Evolutionary conservation across 306 rosid species (phyloP).

Genomic region (Adenanthera pavonina): DNA sequence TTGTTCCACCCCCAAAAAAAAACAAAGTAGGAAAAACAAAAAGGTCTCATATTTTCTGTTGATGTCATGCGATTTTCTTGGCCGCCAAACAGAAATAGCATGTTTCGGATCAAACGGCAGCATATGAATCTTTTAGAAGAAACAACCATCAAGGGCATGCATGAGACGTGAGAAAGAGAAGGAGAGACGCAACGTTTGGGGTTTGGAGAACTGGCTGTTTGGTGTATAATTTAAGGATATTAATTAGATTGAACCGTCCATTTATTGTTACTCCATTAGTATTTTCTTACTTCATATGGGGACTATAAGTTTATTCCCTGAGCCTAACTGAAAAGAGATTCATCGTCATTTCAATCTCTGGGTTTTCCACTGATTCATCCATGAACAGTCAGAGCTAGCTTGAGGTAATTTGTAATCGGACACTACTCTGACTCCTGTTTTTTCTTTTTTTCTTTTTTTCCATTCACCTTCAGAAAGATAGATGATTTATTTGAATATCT

Average conservation of each 20-base stretch:
- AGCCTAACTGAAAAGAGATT: not conserved
- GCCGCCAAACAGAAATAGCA: slow-evolving; percentile 35
- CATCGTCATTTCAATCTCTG: slow-evolving; percentile 16
- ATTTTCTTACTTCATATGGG: not conserved
- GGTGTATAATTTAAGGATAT: slow-evolving; percentile 48
- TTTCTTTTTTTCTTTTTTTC: not conserved
- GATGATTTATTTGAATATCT: not conserved
- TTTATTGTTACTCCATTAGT: slow-evolving; percentile 32
- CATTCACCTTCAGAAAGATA: not conserved
- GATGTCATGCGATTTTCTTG: slow-evolving; percentile 37
- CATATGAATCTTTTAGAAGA: not conserved
- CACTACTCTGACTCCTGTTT: not conserved
- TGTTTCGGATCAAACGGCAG: slow-evolving; percentile 25
- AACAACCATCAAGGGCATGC: slow-evolving; percentile 17
- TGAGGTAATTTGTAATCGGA: slow-evolving; percentile 25
- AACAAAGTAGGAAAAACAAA: no score
- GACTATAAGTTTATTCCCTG: not conserved
- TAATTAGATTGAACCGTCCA: slow-evolving; percentile 53
- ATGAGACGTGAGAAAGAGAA: slow-evolving; percentile 20
- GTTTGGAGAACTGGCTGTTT: slow-evolving; percentile 42
- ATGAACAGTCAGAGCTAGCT: not conserved
- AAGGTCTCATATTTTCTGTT: not conserved
- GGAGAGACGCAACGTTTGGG: slow-evolving; percentile 28
- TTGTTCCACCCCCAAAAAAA: no score
- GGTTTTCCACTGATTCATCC: slow-evolving; percentile 24